Base-by-base conservation (phyloP, 2,329 filamentous ascomycete genomes). In the Leptographium lundbergii region DNA sequence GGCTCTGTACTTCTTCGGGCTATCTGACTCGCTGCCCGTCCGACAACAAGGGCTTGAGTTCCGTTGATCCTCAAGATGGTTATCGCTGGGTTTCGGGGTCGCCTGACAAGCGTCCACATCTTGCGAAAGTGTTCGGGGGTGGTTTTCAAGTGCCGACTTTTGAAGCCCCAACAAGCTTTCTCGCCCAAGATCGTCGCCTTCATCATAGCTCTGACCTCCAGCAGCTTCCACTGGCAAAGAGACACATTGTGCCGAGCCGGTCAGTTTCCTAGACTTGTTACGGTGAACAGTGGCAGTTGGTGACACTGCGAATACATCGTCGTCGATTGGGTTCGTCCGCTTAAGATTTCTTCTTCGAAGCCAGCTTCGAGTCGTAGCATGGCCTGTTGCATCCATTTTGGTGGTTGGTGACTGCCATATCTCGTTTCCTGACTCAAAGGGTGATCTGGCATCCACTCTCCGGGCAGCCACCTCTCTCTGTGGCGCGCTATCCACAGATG, bases 311-410 rank as follows among this genome's bases (percentile, higher is more conserved):
- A 29, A 13, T 0, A 17, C 17, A 13, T 57, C 58, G 29, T 52
- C 55, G 25, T 59, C 19, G 17, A 5, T 34, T 6, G 60, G 13
- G 17, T 34, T 51, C 52, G 57, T 39, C 11, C 63, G 60, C 42
- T 65, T 65, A 17, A 61, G 42, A 39, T 57, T 62, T 19, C 25
- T 54, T 14, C 56, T 57, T 47, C 60, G 59, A 22, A 65, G 56
- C 62, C 62, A 64, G 57, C 57, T 51, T 6, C 53, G 27, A 3
- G 25, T 42, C 2, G 59, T 48, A 3, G 45, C n/a, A 3, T 59
- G 58, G 29, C 60, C 10, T 24, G 13, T n/a, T 39, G 55, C 6
- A 4, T 27, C 19, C 25, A 6, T 48, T 11, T 22, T 32, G 19
- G 51, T 34, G n/a, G 19, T 24, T 3, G 51, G 24, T 9, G 36